Evolutionary conservation across 2,329 filamentous ascomycete species (phyloP), one percentile per base, ranked within the genome.

Genomic region (Diaporthe nobilis): DNA sequence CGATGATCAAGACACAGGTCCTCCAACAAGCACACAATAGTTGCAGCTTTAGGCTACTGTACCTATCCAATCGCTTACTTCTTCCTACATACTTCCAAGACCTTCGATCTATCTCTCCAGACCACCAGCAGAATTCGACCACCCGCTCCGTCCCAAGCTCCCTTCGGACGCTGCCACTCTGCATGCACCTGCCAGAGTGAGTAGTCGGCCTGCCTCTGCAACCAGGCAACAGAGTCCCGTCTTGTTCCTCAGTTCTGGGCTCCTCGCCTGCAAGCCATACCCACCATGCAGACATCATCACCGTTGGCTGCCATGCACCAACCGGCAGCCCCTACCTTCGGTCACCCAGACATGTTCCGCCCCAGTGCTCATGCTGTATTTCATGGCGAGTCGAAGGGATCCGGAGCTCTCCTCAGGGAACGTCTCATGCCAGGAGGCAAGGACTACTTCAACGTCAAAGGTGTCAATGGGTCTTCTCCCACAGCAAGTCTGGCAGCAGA

Each of bases 221-320:
- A 57, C 68, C 47, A 65, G 68, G 70, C 70, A 71, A 22, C 57
- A 28, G 72, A 25, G 31, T 55, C 47, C 53, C 37, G 47, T 28
- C 42, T 57, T 74, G 51, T 73, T 37, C 57, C n/a, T 39, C 13
- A 67, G 73, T 31, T 68, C 57, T 60, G 74, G 67, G 74, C 72
- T 53, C 25, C 22, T 55, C 42, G 75, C 34, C 68, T 70, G n/a
- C 37, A 42, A 68, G 67, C 65, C 42, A 42, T 70, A 74, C 65
- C 79, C 80, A 87, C 68, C 82, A 98, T 98, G 95, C 95, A 98
- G 86, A 93, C 94, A 79, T 98, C 96, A 60, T 98, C 97, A 81
- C 97, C 97, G 63, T 87, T 98, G 83, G 96, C 96, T 85, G 95
- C 96, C 75, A 94, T 98, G 93, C 95, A 95, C 87, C 95, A 93